Evolutionary conservation across 2,329 filamentous ascomycete genomes (phyloP).

Genomic region (Lasiodiplodia citricola): DNA sequence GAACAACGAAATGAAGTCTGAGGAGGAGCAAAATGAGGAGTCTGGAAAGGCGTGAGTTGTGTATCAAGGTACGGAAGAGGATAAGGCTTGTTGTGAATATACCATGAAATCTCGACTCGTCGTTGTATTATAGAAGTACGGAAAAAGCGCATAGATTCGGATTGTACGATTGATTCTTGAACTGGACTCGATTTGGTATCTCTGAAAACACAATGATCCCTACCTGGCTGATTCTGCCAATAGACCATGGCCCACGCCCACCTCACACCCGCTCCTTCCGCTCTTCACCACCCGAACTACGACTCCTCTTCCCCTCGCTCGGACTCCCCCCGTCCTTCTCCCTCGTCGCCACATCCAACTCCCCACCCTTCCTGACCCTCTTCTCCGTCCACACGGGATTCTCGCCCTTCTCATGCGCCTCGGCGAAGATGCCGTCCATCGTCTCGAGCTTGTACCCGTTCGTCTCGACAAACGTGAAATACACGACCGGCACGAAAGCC

Average conservation of each 20-base stretch:
- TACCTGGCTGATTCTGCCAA: neutral
- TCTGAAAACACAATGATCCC: neutral
- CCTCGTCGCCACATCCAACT: constrained; percentile 29
- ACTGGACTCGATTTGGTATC: too few relatives aligned
- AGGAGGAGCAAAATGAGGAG: too few relatives aligned
- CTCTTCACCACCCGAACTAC: neutral
- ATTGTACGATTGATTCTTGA: neutral
- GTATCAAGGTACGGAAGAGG: neutral
- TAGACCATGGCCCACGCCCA: neutral
- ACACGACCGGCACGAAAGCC: constrained; percentile 31
- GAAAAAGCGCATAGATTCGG: neutral
- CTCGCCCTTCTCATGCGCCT: constrained; percentile 35
- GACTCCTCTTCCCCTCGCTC: neutral
- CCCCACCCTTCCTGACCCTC: constrained; percentile 32
- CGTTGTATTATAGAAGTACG: neutral
- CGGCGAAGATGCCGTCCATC: constrained; percentile 37
- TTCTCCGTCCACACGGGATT: constrained; percentile 36
- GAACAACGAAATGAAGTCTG: neutral
- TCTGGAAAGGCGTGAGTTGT: neutral
- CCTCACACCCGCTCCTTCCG: neutral
- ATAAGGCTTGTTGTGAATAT: neutral
- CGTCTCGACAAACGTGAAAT: constrained; percentile 31
- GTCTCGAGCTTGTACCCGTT: constrained; percentile 35
- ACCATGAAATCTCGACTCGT: neutral
- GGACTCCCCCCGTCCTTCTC: constrained; percentile 63